phyloP scores from a whole-genome alignment of 192 early-diverging fungal species.

The Coemansia sp. region DNA sequence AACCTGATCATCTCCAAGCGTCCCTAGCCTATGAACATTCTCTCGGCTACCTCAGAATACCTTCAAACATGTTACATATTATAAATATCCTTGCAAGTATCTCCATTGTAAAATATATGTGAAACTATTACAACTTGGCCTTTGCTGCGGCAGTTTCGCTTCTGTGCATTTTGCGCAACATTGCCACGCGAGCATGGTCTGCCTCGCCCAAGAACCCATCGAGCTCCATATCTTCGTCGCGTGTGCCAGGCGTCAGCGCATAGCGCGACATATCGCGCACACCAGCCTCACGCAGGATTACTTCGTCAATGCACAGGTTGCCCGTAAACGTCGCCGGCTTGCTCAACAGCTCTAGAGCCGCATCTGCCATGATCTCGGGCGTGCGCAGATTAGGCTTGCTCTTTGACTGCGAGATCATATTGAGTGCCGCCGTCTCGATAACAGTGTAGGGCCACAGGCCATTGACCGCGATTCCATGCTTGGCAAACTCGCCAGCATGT shows the following conservation, averaged over 20 bases:
- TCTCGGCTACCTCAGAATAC: background rate
- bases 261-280: slow-evolving; percentile 73
- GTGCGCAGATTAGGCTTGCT: slow-evolving; percentile 20
- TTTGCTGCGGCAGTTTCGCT: background rate
- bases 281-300: slow-evolving; percentile 68
- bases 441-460: slow-evolving; percentile 73
- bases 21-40: background rate
- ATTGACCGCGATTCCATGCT: slow-evolving; percentile 75
- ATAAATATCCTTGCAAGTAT: background rate
- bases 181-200: slow-evolving; percentile 2
- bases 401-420: slow-evolving; percentile 21
- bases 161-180: slow-evolving; percentile 5
- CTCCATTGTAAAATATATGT: background rate
- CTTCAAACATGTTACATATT: background rate
- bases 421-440: slow-evolving; percentile 73
- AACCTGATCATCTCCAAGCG: slow-evolving; percentile 27
- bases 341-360: slow-evolving; percentile 63
- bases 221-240: slow-evolving; percentile 56
- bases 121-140: background rate
- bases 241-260: slow-evolving; percentile 57
- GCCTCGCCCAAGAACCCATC: slow-evolving; percentile 64
- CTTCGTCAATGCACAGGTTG: slow-evolving; percentile 80
- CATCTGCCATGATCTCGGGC: slow-evolving; percentile 80
- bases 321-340: slow-evolving; percentile 62
- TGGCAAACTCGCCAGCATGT: slow-evolving; percentile 65